Base-by-base conservation (phyloP, 1,284 basidiomycete species). In the Ganoderma sp. region DNA sequence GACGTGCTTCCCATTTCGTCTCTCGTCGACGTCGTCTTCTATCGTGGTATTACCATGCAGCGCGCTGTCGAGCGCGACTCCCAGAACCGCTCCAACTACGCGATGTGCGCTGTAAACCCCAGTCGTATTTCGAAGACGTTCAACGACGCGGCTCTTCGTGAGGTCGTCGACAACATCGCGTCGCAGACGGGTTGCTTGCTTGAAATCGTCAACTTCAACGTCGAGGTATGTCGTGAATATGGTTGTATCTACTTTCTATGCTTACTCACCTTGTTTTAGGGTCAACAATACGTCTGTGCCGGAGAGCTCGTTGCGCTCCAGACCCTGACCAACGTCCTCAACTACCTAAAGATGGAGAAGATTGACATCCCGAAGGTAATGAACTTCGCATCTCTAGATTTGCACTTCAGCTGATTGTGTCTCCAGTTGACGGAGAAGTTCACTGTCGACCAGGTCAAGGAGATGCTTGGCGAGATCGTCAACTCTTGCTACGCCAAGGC, bases 11-110 rank as follows among this genome's bases (percentile, higher is more conserved):
- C 95, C 57, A 96, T 99, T 78, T 95, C 97, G 41, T 90, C 95
- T n/a, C 90, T 99, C 63, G 95, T 97, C 75, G 97, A 99, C 75
- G 95, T 99, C 77, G 97, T 99, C 56, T 99, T 99, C 88, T 99
- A 98, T 82, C 95, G 98, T 81, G 97, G 97, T 79, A 97, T 99
- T 77, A 99, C 97, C 62, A 99, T 99, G 97, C 97, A 98, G 79
- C 94, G 96, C 58, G 97, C 97, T 25, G 97, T 98, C 69, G 94
- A 98, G 81, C 94, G 97, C 60, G 97, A 99, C 77, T 85, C 91
- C 2, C 85, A 94, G 68, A 97, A 97, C 78, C 90, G 97, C 64
- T 97, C 95, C 42, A 96, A 97, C 80, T 99, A 99, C 77, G 97
- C 96, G 22, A 99, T 99, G 98, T 97, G 96, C 81, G 97, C 97